phyloP scores from a whole-genome alignment of 148 eudicot genomes.

The Simmondsia chinensis region DNA sequence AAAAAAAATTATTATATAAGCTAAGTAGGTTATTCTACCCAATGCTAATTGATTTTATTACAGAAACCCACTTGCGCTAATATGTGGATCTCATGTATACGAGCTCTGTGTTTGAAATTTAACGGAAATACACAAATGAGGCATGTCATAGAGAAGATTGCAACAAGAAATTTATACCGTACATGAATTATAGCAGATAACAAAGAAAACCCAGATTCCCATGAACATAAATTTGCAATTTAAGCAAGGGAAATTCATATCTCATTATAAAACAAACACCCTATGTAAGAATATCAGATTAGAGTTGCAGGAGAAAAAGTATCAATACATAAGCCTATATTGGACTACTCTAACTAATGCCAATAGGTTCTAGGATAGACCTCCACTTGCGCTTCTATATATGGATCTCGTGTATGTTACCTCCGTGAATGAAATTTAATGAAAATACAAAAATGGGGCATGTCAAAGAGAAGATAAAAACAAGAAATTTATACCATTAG shows the following conservation, averaged over 20 bases:
- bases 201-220: slow-evolving; percentile 18
- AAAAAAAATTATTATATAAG: no score
- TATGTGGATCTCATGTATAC: no score
- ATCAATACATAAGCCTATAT: no score
- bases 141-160: slow-evolving; percentile 1
- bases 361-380: no score
- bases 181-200: neutral
- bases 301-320: no score
- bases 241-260: slow-evolving; percentile 1
- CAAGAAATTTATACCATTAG: slow-evolving; percentile 38
- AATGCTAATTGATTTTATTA: no score
- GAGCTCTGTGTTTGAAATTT: neutral
- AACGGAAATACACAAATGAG: neutral
- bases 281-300: slow-evolving; percentile 4
- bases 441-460: neutral
- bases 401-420: no score
- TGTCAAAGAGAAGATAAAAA: slow-evolving; percentile 6
- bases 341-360: no score
- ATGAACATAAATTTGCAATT: slow-evolving; percentile 7
- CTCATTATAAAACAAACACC: slow-evolving; percentile 4
- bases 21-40: no score
- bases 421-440: neutral
- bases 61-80: no score
- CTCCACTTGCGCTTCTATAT: no score
- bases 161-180: slow-evolving; percentile 35